These are phyloP conservation scores for Capsicum baccatum DNA, from an alignment of 257 asterid genomes.

Conservation along the genomic window DNA sequence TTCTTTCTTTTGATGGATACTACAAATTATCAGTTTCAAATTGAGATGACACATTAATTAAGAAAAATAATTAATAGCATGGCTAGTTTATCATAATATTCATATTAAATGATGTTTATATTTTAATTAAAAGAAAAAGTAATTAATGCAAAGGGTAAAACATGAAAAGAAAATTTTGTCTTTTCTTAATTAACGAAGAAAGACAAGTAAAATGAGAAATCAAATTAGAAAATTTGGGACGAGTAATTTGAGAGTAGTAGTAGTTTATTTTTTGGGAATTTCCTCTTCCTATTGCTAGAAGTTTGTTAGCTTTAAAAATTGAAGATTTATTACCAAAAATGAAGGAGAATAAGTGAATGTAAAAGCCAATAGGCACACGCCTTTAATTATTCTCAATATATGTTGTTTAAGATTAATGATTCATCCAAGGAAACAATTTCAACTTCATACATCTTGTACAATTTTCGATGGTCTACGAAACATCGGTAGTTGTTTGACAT, in stretches of 20 bases:
- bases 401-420: background rate
- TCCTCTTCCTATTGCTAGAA: background rate
- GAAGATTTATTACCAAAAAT: background rate
- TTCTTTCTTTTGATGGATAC: background rate
- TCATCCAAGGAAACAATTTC: background rate
- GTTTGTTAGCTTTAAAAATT: background rate
- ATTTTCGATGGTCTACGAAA: background rate
- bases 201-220: too few relatives aligned
- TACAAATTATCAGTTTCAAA: too few relatives aligned
- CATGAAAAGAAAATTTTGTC: too few relatives aligned
- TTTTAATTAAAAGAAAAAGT: too few relatives aligned
- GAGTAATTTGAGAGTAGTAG: too few relatives aligned
- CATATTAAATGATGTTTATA: too few relatives aligned
- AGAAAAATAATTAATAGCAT: too few relatives aligned
- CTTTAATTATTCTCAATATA: background rate
- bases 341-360: background rate
- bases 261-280: background rate
- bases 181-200: too few relatives aligned
- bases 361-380: background rate
- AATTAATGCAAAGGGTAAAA: too few relatives aligned
- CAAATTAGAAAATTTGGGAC: too few relatives aligned
- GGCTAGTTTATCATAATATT: too few relatives aligned
- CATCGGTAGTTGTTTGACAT: background rate
- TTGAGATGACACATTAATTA: too few relatives aligned
- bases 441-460: background rate